Base-by-base conservation (phyloP, 306 rosid species). In the Heteromeles arbutifolia region DNA sequence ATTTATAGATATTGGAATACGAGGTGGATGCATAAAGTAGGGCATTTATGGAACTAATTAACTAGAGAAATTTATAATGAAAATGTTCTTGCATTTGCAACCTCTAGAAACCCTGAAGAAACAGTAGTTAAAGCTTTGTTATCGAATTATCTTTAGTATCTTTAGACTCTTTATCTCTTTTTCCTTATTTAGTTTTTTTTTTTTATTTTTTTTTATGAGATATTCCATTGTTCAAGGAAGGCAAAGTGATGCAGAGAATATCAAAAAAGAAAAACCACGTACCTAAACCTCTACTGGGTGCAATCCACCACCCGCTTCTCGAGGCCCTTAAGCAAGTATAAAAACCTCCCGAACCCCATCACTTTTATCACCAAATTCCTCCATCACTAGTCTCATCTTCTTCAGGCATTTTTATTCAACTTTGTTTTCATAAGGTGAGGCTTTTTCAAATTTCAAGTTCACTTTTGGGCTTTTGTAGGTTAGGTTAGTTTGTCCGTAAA, bases 311-410 rank as follows among this genome's bases (percentile, higher is more conserved):
- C 86, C 61, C 95, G 73, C 28, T 77, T 80, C 58, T 83, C 97
- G 90, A 93, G 85, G 87, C 72, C 85, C 68, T 37, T 59, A 74
- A 54, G 81, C 82, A 82, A 84, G 90, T 93, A 93, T 91, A 93
- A 84, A 93, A 89, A 67, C 85, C 80, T 73, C 65, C 83, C 72
- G 85, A 76, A 31, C 34, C 77, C 69, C 67, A 34, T 5, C 78
- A 67, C 83, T 76, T 45, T 48, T 74, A 69, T 67, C 92, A 84
- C 81, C 72, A 78, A 73, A 28, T 66, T 34, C 69, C 56, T 65
- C 59, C 66, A 26, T 8, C 37, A 22, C 66, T 25, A 25, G 26
- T 48, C 72, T 17, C 68, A 74, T n/a, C 4, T 39, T 43, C 80
- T 77, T 65, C 70, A 21, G 28, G 17, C 70, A 21, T 65, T 65